Evolutionary conservation across 352 stramenopile species (phyloP).

Genomic region (Aphanomyces invadans): DNA sequence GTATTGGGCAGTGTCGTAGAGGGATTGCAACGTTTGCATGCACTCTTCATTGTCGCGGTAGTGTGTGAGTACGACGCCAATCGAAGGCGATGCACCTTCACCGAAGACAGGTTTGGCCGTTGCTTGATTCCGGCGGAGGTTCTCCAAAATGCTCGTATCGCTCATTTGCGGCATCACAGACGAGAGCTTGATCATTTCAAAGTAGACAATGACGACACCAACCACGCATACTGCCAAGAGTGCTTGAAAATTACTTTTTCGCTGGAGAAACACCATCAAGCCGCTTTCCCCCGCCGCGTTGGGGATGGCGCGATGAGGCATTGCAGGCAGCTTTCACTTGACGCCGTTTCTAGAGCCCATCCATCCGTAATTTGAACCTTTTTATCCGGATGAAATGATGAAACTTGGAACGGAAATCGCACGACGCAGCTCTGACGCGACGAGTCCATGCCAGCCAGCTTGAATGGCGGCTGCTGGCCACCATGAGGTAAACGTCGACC

Average conservation of each 20-base stretch:
- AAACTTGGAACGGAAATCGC: too few species aligned
- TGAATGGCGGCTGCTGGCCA: too few species aligned
- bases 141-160: background rate
- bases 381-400: too few species aligned
- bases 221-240: constrained; percentile 11
- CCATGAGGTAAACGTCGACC: too few species aligned
- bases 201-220: constrained; percentile 13
- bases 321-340: too few species aligned
- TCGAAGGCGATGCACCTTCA: background rate
- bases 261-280: background rate
- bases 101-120: background rate
- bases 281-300: background rate
- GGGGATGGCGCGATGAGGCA: background rate
- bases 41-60: constrained; percentile 50
- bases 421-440: too few species aligned
- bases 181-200: constrained; percentile 21
- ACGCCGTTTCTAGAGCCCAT: too few species aligned
- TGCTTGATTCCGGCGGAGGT: background rate
- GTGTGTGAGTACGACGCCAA: constrained; percentile 52
- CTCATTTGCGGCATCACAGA: background rate
- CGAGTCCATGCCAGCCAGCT: too few species aligned
- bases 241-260: background rate
- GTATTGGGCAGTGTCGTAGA: constrained; percentile 7
- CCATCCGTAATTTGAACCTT: too few species aligned
- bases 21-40: constrained; percentile 36